Evolutionary conservation across 305 asterid genomes (phyloP), one percentile per base, ranked within the genome.

Genomic region (Fraxinus latifolia): DNA sequence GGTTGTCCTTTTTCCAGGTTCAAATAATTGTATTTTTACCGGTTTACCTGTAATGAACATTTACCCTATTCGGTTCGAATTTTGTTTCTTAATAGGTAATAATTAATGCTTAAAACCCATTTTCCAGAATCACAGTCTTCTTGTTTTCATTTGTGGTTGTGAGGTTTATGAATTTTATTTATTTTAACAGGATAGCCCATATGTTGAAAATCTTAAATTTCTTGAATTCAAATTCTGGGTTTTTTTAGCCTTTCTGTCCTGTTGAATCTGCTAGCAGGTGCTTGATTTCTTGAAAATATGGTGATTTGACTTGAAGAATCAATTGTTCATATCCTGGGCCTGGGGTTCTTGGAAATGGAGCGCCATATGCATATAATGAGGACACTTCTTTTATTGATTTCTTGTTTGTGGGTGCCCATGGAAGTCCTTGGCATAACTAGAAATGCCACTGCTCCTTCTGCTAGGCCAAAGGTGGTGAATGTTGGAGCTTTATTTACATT

Each of bases 401-500:
- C 36, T 76, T 87, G 87, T 77, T 3, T 83, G 75, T 81, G 88
- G 85, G 58, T 88, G 68, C 79, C 90, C 29, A 62, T 87, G 86
- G 83, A 78, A 78, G 91, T 47, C 11, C 21, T 68, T 77, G 90
- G 87, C 60, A 70, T 68, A 75, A 81, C 27, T 77, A 83, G 87
- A 62, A 91, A 84, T 81, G 84, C 82, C 4, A 88, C 82, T 70
- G 77, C 31, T 73, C 58, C 60, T 55, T 17, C 67, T 2, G 27
- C 14, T 77, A 84, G 89, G 85, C 88, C 89, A 5, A 84, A 78
- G 84, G 86, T 47, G 83, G 90, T 94, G 85, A 92, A 90, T 73
- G 33, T 94, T 82, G 98, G 97, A 76, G 92, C 93, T 86, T 82
- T 94, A 74, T 92, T 88, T 87, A 91, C 97, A n/a, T 34, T 77